These are phyloP conservation scores for Eutrema yunnanense DNA, from an alignment of 345 rosid species.

Conservation along the genomic window DNA sequence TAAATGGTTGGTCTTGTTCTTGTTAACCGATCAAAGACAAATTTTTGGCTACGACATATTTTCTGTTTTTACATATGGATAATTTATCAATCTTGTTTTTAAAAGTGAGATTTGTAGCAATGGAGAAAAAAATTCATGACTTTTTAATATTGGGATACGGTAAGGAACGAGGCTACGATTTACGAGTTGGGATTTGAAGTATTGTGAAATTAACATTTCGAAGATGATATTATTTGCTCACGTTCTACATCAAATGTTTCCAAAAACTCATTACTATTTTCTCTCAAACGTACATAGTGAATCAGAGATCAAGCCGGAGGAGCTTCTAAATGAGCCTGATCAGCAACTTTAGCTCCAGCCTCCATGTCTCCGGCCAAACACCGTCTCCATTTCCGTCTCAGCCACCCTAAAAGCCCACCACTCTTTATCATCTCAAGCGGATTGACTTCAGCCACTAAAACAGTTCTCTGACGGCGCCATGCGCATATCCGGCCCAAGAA, in stretches of 20 bases:
- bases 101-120: neutral
- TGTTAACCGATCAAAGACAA: neutral
- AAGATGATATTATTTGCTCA: neutral
- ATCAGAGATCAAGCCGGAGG: neutral
- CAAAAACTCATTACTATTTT: neutral
- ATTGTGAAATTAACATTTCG: neutral
- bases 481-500: slow-evolving; percentile 49
- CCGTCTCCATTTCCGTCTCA: slow-evolving; percentile 30
- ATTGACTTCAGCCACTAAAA: slow-evolving; percentile 9
- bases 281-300: neutral
- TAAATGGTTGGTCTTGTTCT: neutral
- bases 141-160: neutral
- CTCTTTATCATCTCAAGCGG: slow-evolving; percentile 39
- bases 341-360: slow-evolving; percentile 37
- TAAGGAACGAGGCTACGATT: neutral
- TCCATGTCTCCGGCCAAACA: slow-evolving; percentile 37
- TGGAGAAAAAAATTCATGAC: neutral
- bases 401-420: slow-evolving; percentile 42
- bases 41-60: neutral
- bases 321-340: slow-evolving; percentile 6
- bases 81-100: neutral
- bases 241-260: neutral
- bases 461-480: neutral
- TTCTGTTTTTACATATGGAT: neutral
- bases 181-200: neutral